Evolutionary conservation across 495 filamentous ascomycete genomes (phyloP).

Genomic region (Massariosphaeria phaeospora): DNA sequence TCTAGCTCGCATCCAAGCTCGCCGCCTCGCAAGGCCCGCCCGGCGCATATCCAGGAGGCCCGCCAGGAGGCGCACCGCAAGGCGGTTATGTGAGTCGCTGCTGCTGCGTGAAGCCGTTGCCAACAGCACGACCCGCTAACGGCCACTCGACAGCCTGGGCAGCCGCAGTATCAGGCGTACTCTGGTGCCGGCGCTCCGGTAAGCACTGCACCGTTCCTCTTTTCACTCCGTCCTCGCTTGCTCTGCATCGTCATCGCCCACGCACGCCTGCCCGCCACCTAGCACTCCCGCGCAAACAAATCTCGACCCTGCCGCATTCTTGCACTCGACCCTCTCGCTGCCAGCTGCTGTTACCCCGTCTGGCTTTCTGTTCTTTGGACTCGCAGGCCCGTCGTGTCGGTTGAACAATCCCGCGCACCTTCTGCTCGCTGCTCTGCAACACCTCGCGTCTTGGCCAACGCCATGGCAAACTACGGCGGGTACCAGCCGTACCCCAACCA

Average conservation of each 20-base stretch:
- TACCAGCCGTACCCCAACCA: conserved; percentile 9
- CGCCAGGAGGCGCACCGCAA: conserved; percentile 17
- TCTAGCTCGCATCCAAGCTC: conserved; percentile 32
- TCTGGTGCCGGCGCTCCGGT: conserved; percentile 23
- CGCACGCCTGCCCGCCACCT: conserved; percentile 4
- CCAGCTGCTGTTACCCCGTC: background rate
- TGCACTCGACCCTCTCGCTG: background rate
- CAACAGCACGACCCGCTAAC: conserved; percentile 1
- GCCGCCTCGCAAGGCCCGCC: conserved; percentile 25
- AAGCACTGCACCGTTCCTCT: conserved; percentile 16
- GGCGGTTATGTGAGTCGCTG: conserved; percentile 30
- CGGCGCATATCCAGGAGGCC: conserved; percentile 20
- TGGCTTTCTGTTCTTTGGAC: background rate
- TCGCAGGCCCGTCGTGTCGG: no score
- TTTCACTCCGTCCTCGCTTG: conserved; percentile 2
- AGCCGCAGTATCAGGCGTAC: conserved; percentile 37
- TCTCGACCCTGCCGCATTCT: background rate
- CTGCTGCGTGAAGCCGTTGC: background rate
- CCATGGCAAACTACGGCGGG: conserved; percentile 24
- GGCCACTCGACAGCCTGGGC: conserved; percentile 29
- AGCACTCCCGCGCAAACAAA: background rate
- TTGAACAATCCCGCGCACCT: no score
- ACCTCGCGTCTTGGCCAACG: background rate
- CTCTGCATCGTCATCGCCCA: conserved; percentile 24
- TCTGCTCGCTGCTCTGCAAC: background rate